Evolutionary conservation across 192 early-diverging fungal genomes (phyloP), one percentile per base, ranked within the genome.

Genomic region (Coemansia sp.): DNA sequence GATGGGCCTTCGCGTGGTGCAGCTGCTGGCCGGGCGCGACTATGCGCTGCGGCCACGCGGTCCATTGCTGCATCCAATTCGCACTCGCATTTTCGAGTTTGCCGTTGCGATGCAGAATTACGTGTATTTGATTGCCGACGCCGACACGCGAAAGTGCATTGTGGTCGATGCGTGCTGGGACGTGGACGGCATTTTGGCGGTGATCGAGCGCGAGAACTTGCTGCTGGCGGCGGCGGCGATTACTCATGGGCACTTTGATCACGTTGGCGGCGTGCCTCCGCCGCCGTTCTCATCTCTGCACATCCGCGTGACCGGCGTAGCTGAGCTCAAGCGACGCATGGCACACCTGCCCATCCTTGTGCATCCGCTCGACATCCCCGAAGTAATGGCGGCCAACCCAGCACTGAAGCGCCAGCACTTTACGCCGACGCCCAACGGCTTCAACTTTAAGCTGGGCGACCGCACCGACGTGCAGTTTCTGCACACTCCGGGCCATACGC

Each of bases 121-220:
- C 60, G 83, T 94, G 17, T 94, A 96, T 72, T 59, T 94, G 20
- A 76, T 96, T 10, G 92, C 76, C 25, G 90, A 95, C 68, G 65
- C 65, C 23, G 76, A 82, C 11, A 85, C 83, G 53, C 82, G 83
- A 55, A 82, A 92, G 60, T 93, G 90, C 63, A 66, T 94, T 2
- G 85, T 96, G 8, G 84, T 97, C 15, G 95, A 97, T 68, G 88
- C 92, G 82, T 96, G 93, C 81, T 96, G 94, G 95, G 95, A 96
- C 69, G 81, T 95, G 28, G 92, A 94, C 68, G 92, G 90, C 3
- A 88, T 96, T 37, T 23, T 89, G 38, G 83, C 80, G 17, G 84
- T 82, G 42, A 60, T 90, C 7, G 73, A 86, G 63, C 66, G 78
- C 37, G 72, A 85, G 63, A 78, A 82, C 6, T 82, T 90, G 64